These are phyloP conservation scores for Gardenia jasminoides DNA, from an alignment of 257 asterid species.

Conservation along the genomic window DNA sequence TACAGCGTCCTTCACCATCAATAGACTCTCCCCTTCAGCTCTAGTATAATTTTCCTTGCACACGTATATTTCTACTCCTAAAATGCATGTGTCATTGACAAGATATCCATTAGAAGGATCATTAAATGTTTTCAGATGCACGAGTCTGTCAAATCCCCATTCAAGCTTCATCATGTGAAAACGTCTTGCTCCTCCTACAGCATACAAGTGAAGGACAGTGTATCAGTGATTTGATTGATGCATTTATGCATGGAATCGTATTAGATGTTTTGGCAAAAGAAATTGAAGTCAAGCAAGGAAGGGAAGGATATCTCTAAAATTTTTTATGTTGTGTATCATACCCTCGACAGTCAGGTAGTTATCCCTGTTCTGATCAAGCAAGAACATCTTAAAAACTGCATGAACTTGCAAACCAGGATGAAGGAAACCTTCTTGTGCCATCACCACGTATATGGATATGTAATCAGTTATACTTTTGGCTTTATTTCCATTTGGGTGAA, in stretches of 20 bases:
- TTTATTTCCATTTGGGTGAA: constrained; percentile 72
- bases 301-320: neutral
- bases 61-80: constrained; percentile 64
- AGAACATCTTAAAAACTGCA: constrained; percentile 45
- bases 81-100: constrained; percentile 46
- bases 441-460: constrained; percentile 51
- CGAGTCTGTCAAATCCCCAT: constrained; percentile 58
- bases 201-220: constrained; percentile 18
- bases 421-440: constrained; percentile 31
- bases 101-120: constrained; percentile 58
- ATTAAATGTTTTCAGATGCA: constrained; percentile 42
- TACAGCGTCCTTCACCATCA: constrained; percentile 47
- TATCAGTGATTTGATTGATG: neutral
- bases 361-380: constrained; percentile 67
- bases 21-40: constrained; percentile 45
- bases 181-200: constrained; percentile 44
- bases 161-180: constrained; percentile 52
- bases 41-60: constrained; percentile 35
- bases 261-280: neutral
- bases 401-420: constrained; percentile 56
- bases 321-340: neutral
- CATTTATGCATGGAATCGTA: neutral
- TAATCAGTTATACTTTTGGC: constrained; percentile 46
- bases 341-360: constrained; percentile 53
- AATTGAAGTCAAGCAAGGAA: neutral